Evolutionary conservation across 257 asterid genomes (phyloP), one percentile per base, ranked within the genome.

Genomic region (Gardenia jasminoides): DNA sequence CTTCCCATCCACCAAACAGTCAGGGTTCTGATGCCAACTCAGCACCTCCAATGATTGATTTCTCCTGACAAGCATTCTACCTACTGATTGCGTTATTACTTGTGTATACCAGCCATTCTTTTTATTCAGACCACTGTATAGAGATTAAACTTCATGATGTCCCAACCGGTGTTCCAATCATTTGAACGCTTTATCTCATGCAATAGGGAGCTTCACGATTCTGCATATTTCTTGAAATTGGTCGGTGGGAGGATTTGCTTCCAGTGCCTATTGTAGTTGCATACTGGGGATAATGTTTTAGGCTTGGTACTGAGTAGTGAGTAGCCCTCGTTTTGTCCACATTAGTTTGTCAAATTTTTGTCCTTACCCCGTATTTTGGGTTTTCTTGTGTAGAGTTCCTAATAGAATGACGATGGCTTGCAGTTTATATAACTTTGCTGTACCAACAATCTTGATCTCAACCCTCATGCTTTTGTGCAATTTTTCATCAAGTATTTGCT

Each of bases 11-110:
- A 73, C 56, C 88, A 68, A 87, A 67, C 73, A 83, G 80, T 70
- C 87, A 88, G 85, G 86, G 70, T 52, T 66, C 87, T 10, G 86
- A 74, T 61, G 89, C 76, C 41, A 87, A 89, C 54, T 78, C 83
- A 33, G 98, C 90, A 62, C 91, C 83, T 68, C 77, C 85, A 15
- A 91, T 93, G 98, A 88, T 91, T 11, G 94, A 90, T 83, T 94
- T 92, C 86, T 85, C 96, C 68, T 94, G 81, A 91, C 36, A 12
- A 8, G 48, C 36, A 41, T 39, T 69, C 36, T 26, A 39, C 39
- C 28, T 17, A 28, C 50, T 50, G 28, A 43, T 16, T 28, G 24
- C 59, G 26, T 19, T 30, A 31, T 61, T 48, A 46, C 56, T 33
- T 59, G 46, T 64, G 72, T 17, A 48, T 30, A 79, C 28, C 39